Evolutionary conservation across 345 rosid species (phyloP), one percentile per base, ranked within the genome.

Genomic region (Melaleuca alternifolia): DNA sequence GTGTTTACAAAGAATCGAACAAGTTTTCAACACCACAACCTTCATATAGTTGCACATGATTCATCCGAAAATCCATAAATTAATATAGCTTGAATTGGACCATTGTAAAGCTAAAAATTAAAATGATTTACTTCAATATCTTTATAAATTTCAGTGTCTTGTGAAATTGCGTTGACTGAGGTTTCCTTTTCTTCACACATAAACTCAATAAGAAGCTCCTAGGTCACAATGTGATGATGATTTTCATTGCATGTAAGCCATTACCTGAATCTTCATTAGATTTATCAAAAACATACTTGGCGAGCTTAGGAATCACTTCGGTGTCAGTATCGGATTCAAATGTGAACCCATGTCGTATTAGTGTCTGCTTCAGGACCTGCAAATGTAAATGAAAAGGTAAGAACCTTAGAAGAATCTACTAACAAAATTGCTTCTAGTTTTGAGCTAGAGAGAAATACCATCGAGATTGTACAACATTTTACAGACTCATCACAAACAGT

Each of bases 301-400:
- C 98, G 87, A 97, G 98, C 93, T 97, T 96, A 14, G 99, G 98
- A 89, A 96, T 97, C 75, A 97, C 98, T 95, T 97, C 99, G 6
- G 97, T 95, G 90, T 96, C 99, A 50, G 97, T 97, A 51, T 97
- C 98, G 82, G 99, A 97, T 85, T 94, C 96, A 90, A 97, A 97
- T 51, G 91, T 91, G 91, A 94, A 97, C 23, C 99, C 98, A 91
- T 97, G 99, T 61, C 94, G 94, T 48, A 93, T 89, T 75, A 97
- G 88, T 10, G 94, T 97, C 87, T 96, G 92, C 90, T 94, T 96
- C 81, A 96, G 87, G 16, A 95, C 99, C 97, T 97, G 90, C 85
- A 88, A 65, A 86, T 41, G 48, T 23, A n/a, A 79, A 86, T 21
- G n/a, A 77, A 10, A 85, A 50, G 51, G 50, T 46, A 44, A 84